Evolutionary conservation across 176 grass and related monocot genomes (phyloP).

Genomic region (Puya raimondii): DNA sequence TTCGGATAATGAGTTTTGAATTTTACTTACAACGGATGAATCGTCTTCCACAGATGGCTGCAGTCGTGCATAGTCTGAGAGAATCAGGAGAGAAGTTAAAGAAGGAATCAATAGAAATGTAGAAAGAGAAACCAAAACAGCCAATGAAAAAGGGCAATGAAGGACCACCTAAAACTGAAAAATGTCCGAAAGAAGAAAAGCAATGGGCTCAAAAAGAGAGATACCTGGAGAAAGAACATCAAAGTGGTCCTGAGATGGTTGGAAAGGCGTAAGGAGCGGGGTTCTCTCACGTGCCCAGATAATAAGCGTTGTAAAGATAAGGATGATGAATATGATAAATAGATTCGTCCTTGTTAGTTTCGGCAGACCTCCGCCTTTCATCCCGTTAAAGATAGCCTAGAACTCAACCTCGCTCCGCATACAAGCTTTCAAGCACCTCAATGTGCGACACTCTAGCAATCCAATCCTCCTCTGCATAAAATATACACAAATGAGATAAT

Average conservation of each 20-base stretch:
- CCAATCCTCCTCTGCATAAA: background rate
- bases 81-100: background rate
- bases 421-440: background rate
- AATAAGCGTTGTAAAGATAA: slow-evolving; percentile 25
- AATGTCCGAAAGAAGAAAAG: background rate
- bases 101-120: background rate
- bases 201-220: background rate
- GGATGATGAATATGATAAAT: slow-evolving; percentile 14
- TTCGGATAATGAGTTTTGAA: background rate
- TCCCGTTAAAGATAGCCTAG: slow-evolving; percentile 13
- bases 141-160: slow-evolving; percentile 5
- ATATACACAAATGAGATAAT: too few relatives aligned
- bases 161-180: background rate
- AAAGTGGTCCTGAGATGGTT: slow-evolving; percentile 26
- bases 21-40: background rate
- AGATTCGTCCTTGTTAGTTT: slow-evolving; percentile 23
- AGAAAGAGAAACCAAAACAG: background rate
- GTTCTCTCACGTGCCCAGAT: slow-evolving; percentile 31
- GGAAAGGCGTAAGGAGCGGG: slow-evolving; percentile 20
- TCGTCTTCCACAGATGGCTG: background rate
- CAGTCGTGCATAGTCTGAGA: background rate
- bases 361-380: slow-evolving; percentile 24
- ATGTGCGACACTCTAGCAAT: background rate
- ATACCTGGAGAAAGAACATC: slow-evolving; percentile 26
- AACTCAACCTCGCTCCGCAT: background rate